phyloP scores from a whole-genome alignment of 1,284 basidiomycete genomes.

The Trichosporon sp. region DNA sequence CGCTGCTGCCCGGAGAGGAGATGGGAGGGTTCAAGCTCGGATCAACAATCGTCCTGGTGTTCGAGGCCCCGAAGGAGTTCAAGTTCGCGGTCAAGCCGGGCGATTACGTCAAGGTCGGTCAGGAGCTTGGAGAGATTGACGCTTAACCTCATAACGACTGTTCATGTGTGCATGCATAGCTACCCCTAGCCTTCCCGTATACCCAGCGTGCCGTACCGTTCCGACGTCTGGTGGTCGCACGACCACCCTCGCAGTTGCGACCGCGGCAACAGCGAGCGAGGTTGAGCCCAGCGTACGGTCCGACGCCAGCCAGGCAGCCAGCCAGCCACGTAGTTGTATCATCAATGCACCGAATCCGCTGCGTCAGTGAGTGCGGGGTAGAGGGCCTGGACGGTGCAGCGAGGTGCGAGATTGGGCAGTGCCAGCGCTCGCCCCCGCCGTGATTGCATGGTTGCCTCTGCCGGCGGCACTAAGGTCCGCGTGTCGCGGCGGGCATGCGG shows the following conservation, averaged over 20 bases:
- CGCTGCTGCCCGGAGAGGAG: slow-evolving; percentile 80
- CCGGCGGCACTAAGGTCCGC: slow-evolving; percentile 2
- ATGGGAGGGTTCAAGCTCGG: slow-evolving; percentile 97
- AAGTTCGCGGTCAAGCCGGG: slow-evolving; percentile 75
- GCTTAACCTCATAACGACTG: slow-evolving; percentile 2
- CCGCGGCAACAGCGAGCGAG: not conserved
- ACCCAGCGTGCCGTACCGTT: not conserved
- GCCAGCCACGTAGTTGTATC: not conserved
- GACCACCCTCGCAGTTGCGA: not conserved
- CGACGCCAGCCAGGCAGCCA: too few species aligned
- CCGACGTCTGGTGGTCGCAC: not conserved
- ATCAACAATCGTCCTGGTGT: slow-evolving; percentile 92
- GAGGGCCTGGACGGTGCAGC: not conserved
- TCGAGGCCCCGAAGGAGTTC: slow-evolving; percentile 86
- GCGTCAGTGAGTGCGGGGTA: not conserved
- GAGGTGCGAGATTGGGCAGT: not conserved
- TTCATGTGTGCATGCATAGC: slow-evolving; percentile 6
- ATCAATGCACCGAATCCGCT: not conserved
- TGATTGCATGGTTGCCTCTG: not conserved
- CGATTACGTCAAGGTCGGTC: slow-evolving; percentile 82
- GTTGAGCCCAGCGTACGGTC: not conserved
- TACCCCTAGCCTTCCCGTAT: not conserved
- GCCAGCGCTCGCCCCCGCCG: not conserved
- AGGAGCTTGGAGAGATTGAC: slow-evolving; percentile 51
- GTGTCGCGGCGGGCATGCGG: not conserved